Conservation (phyloP, 257 asterid species). For the Ocimum tenuiflorum region DNA sequence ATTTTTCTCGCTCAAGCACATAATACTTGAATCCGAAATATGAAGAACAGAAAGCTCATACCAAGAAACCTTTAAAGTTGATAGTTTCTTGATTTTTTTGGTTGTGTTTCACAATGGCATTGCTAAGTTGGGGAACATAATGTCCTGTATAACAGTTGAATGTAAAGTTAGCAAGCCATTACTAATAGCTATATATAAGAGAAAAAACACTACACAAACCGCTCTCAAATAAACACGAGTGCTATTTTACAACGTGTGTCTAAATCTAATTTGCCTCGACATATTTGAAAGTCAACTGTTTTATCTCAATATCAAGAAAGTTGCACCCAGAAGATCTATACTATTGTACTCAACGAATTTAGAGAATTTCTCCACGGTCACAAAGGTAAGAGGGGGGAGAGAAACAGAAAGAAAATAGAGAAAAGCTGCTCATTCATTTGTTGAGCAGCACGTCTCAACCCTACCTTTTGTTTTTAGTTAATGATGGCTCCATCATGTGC, state of each 20-base stretch:
- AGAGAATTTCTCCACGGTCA: neutral
- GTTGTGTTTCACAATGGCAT: slow-evolving; percentile 72
- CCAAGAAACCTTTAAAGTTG: slow-evolving; percentile 93
- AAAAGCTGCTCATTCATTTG: neutral
- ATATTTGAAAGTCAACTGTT: neutral
- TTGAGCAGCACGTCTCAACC: neutral
- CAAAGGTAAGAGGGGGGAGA: neutral
- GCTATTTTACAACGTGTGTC: neutral
- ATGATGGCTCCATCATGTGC: neutral
- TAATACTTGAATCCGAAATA: slow-evolving; percentile 1
- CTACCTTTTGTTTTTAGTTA: neutral
- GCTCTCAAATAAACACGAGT: neutral
- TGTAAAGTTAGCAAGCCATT: neutral
- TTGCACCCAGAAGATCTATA: neutral
- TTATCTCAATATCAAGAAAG: neutral
- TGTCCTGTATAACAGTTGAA: slow-evolving; percentile 51
- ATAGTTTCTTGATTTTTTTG: slow-evolving; percentile 36
- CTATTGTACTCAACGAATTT: too few species aligned
- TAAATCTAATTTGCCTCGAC: neutral
- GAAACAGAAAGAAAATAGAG: neutral
- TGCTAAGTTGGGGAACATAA: slow-evolving; percentile 93
- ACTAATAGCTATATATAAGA: neutral
- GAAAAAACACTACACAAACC: neutral
- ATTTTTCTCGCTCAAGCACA: slow-evolving; percentile 5
- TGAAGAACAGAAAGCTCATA: slow-evolving; percentile 22